Evolutionary conservation across 2,329 filamentous ascomycete species (phyloP), one percentile per base, ranked within the genome.

Genomic region (Lecanicillium sp.): DNA sequence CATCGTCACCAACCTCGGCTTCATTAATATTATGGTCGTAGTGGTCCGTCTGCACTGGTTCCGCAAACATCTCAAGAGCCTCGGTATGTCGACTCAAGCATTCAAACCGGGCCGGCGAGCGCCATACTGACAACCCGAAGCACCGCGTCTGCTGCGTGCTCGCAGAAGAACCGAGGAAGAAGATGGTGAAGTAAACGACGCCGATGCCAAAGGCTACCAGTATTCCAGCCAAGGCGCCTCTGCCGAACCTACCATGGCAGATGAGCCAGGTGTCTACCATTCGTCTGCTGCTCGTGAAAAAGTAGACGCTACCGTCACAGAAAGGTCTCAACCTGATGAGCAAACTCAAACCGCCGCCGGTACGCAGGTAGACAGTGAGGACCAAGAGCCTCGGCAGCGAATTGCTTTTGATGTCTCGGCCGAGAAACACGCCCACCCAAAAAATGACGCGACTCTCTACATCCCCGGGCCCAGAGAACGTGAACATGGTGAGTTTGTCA

Each of bases 21-120:
- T 71, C 45, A 55, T 74, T 48, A 73, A 73, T 45, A 63, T 67
- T 3, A 37, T 68, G 7, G 65, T 73, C 5, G 66, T 74, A 4
- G 47, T 67, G 11, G 60, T 68, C 1, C 60, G 71, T 0, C 46
- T 74, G 3, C 51, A 57, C 34, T 74, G 68, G 66, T 74, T 74
- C 45, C 55, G 63, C 31, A 65, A 64, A 38, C 59, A 60, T 13
- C 51, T 73, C 4, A 63, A 62, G 40, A 49, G 58, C 28, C 48
- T 62, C 5, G 63, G 57, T 60, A 34, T 9, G 53, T 49, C 17
- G n/a, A n/a, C n/a, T n/a, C n/a, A n/a, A n/a, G n/a, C n/a, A n/a
- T n/a, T n/a, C n/a, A n/a, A n/a, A n/a, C n/a, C n/a, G n/a, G n/a
- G n/a, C n/a, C n/a, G n/a, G n/a, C n/a, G n/a, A n/a, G n/a, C n/a